A percentile compares a stretch with the other conserved stretches of the same genome.
phyloP scores from a whole-genome alignment of 371 early-diverging fungal species.

The Apophysomyces sp. region DNA sequence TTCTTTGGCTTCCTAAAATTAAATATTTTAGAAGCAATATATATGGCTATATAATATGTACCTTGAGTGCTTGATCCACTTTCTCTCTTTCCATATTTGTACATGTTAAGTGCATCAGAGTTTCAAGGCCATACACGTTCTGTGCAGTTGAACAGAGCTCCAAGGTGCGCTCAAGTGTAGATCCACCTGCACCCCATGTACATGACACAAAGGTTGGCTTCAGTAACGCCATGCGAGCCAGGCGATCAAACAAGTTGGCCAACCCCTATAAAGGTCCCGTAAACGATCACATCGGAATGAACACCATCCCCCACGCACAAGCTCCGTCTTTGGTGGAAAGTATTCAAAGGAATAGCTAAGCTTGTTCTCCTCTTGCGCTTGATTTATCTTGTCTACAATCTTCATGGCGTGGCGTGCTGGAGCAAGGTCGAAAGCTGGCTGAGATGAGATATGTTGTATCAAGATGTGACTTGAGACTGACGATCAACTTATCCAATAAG shows the following conservation, averaged over 20 bases:
- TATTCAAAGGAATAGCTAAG: constrained; percentile 90
- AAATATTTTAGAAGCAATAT: neutral
- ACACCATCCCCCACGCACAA: constrained; percentile 46
- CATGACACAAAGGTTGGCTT: constrained; percentile 91
- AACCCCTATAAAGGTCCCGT: constrained; percentile 60
- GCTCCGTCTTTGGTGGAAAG: constrained; percentile 96
- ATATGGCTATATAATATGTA: constrained; percentile 14
- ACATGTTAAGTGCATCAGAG: constrained; percentile 95
- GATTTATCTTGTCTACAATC: constrained; percentile 54
- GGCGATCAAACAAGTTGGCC: constrained; percentile 88
- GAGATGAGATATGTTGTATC: neutral
- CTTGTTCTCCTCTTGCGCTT: constrained; percentile 29
- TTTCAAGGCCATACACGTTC: constrained; percentile 82
- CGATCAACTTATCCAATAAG: neutral
- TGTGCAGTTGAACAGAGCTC: constrained; percentile 85
- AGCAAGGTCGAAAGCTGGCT: neutral
- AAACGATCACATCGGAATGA: neutral
- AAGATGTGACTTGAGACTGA: neutral
- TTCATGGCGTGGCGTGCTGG: constrained; percentile 53
- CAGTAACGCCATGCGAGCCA: constrained; percentile 83
- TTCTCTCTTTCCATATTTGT: constrained; percentile 93
- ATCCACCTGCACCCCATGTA: constrained; percentile 97
- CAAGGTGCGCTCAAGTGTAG: constrained; percentile 82
- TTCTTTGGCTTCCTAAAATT: constrained; percentile 68
- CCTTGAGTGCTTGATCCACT: constrained; percentile 79